These are phyloP conservation scores for Ilex aquifolium DNA, from an alignment of 257 asterid species.

Conservation along the genomic window DNA sequence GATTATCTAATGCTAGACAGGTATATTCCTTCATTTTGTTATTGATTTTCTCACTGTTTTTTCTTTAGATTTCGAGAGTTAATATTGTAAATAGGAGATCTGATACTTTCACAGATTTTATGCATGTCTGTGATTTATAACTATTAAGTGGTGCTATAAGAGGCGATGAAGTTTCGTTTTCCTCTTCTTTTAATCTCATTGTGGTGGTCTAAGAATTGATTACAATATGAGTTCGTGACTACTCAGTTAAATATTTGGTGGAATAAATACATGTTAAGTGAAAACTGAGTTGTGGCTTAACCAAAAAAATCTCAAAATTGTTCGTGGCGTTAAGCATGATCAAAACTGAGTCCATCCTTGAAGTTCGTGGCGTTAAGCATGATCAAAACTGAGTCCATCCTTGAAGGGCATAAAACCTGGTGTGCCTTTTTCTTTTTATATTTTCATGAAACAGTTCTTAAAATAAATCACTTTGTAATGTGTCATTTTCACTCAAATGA, in stretches of 20 bases:
- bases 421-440: background rate
- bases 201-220: background rate
- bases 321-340: too few relatives aligned
- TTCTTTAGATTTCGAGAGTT: background rate
- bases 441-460: background rate
- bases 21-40: conserved; percentile 21
- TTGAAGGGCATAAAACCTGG: too few relatives aligned
- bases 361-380: too few relatives aligned
- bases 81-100: background rate
- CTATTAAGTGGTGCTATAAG: background rate
- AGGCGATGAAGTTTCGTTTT: background rate
- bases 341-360: too few relatives aligned
- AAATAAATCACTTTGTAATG: too few relatives aligned
- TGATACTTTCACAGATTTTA: background rate
- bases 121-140: background rate
- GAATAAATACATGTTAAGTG: too few relatives aligned
- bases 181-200: background rate
- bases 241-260: too few relatives aligned
- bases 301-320: too few relatives aligned
- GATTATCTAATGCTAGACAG: conserved; percentile 74
- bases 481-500: too few relatives aligned
- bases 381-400: too few relatives aligned
- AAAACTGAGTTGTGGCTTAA: too few relatives aligned
- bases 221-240: background rate
- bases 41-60: conserved; percentile 8